Evolutionary conservation across 163 green algal species (phyloP), one percentile per base, ranked within the genome.

Genomic region (Prototheca cutis): DNA sequence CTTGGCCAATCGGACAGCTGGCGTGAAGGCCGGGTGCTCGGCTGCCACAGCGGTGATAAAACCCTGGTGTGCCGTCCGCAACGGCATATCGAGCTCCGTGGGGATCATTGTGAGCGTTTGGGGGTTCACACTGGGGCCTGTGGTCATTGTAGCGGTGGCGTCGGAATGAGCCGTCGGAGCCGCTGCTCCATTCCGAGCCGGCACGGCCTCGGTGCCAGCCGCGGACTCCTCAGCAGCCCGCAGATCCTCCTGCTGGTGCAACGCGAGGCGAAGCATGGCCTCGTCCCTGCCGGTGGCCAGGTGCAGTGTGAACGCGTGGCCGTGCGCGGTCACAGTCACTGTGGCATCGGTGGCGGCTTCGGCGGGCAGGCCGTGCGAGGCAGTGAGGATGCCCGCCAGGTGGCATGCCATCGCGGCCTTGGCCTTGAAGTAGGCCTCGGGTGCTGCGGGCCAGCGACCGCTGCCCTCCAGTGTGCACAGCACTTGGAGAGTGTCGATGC

Each of bases 381-480:
- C 45, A 23, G 72, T 51, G 18, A 93, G 70, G 25, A 62, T 53
- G 34, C 67, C 45, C 0, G 83, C 83, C 25, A 94, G 78, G 72
- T 91, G 83, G 45, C 83, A 58, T 0, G 81, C 83, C 32, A 94
- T 30, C 0, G 83, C 82, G 7, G 82, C 80, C 65, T 89, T 90
- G 40, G 78, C 87, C 73, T 90, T 89, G 18, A 23, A 21, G 40
- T 81, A 94, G 5, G 85, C 81, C 31, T 57, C 56, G 1, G 39
- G 51, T 40, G 19, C 42, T 31, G 45, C 36, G 19, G 51, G 65
- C 59, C 57, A 67, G 34, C 23, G 40, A 85, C 84, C 85, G 63
- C 84, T 89, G 48, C 78, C 77, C 62, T 94, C 87, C 55, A 95
- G 63, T 54, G 88, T 77, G 59, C 89, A 84, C 45, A 91, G 63